A percentile compares a stretch with the other conserved stretches of the same genome.
Conservation (phyloP, 331 rosid species). For the Malus hybrid region DNA sequence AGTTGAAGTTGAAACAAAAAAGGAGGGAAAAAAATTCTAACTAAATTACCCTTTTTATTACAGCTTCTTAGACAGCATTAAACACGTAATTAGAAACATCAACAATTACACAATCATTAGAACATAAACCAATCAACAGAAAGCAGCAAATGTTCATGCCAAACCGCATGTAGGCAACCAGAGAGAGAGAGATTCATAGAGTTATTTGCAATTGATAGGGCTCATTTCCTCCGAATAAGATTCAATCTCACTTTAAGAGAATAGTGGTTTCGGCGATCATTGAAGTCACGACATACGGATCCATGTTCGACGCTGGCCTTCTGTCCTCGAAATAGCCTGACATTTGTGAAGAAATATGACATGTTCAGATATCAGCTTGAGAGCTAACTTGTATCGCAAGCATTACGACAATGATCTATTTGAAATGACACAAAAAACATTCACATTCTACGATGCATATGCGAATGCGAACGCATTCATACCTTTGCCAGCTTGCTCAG, state of each 20-base stretch:
- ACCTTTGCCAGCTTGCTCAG: constrained; percentile 52
- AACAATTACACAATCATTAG: neutral
- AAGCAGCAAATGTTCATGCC: neutral
- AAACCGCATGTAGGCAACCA: neutral
- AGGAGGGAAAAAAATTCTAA: neutral
- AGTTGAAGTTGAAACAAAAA: neutral
- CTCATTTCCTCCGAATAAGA: neutral
- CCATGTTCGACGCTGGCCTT: constrained; percentile 60
- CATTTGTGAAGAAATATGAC: neutral
- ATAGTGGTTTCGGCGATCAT: constrained; percentile 48
- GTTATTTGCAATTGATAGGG: neutral
- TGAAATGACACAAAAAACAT: neutral
- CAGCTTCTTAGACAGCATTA: neutral
- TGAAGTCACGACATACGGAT: constrained; percentile 48
- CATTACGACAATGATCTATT: neutral
- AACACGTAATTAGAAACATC: neutral
- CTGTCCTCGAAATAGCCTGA: constrained; percentile 54
- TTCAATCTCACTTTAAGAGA: constrained; percentile 18
- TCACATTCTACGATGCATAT: neutral
- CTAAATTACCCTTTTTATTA: constrained; percentile 1
- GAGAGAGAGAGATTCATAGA: neutral
- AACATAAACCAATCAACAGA: neutral
- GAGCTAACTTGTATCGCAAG: neutral
- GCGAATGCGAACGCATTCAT: neutral
- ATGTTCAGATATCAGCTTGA: neutral